Base-by-base conservation (phyloP, 805 yeast species). In the Kodamaea kaohsiungensis region DNA sequence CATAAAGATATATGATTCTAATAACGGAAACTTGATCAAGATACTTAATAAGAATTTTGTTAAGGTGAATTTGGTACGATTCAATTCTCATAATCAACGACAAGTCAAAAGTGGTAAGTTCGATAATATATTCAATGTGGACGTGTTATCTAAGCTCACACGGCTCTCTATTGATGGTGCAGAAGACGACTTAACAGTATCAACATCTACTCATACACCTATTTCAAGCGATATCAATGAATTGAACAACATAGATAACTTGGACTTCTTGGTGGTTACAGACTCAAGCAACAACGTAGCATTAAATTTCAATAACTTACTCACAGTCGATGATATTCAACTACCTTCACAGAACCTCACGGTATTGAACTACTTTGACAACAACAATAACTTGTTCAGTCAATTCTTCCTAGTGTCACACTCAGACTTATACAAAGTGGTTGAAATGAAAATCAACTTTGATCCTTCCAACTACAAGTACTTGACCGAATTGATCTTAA, bases 1-100 rank as follows among this genome's bases (percentile, higher is more conserved):
- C 7, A 72, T 75, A 42, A 72, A 77, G 50, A 64, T 83, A 0
- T 79, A 78, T 52, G 79, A 78, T 55, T 73, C 81, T 4, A 74
- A 76, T 53, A 76, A 68, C 16, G 86, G 86, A 1, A 69, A 69
- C n/a, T 62, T 73, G 22, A 57, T 78, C 33, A 66, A 67, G 38
- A 57, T 56, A 27, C 55, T 60, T 17, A 54, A 53, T 16, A 50
- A 56, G 43, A 56, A 64, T 18, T 62, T 69, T 17, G 61, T 58
- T 16, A 53, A 54, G 2, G 56, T 61, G 15, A 57, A 53, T 42
- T 58, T 63, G 53, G 60, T 65, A 27, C 56, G 58, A 27, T 64
- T 68, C 66, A 64, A 48, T 39, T 30, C 35, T 37, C 59, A 51
- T 19, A 12, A 50, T 18, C 46, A 48, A 27, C 37, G 46, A 12